Evolutionary conservation across 441 rosid genomes (phyloP).

Genomic region (Dalechampia spathulata): DNA sequence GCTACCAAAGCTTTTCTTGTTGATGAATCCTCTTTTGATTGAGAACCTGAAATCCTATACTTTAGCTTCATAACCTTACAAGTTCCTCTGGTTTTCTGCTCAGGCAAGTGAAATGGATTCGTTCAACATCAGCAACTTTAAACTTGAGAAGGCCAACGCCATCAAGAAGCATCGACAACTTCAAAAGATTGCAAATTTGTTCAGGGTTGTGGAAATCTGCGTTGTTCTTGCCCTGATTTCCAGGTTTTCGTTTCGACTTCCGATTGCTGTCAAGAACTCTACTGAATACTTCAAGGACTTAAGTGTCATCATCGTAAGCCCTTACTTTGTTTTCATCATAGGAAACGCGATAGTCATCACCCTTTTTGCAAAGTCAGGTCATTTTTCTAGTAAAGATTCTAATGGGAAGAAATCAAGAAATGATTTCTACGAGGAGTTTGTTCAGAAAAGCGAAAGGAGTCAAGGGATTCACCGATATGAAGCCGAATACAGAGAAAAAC

Average conservation of each 20-base stretch:
- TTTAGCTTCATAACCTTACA: not conserved
- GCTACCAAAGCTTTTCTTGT: conserved; percentile 21
- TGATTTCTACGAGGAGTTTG: conserved; percentile 43
- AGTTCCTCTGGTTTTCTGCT: not conserved
- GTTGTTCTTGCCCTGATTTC: conserved; percentile 47
- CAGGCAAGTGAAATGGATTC: conserved; percentile 42
- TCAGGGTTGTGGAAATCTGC: conserved; percentile 54
- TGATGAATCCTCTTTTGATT: conserved; percentile 30
- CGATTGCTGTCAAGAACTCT: conserved; percentile 50
- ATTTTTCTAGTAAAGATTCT: conserved; percentile 34
- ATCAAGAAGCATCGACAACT: conserved; percentile 34
- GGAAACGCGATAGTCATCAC: conserved; percentile 69
- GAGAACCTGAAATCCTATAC: conserved; percentile 13
- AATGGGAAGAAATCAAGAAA: conserved; percentile 16
- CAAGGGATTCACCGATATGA: conserved; percentile 10
- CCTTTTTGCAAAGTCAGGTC: conserved; percentile 61
- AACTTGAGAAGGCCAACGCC: conserved; percentile 46
- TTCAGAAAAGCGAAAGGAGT: conserved; percentile 35
- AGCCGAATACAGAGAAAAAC: conserved; percentile 14
- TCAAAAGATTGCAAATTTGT: conserved; percentile 38
- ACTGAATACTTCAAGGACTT: conserved; percentile 49
- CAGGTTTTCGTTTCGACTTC: conserved; percentile 41
- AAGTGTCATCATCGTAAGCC: conserved; percentile 38
- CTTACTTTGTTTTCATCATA: conserved; percentile 60
- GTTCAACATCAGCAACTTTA: conserved; percentile 30